phyloP scores from a whole-genome alignment of 192 early-diverging fungal species.

The Paraglomus occultum region DNA sequence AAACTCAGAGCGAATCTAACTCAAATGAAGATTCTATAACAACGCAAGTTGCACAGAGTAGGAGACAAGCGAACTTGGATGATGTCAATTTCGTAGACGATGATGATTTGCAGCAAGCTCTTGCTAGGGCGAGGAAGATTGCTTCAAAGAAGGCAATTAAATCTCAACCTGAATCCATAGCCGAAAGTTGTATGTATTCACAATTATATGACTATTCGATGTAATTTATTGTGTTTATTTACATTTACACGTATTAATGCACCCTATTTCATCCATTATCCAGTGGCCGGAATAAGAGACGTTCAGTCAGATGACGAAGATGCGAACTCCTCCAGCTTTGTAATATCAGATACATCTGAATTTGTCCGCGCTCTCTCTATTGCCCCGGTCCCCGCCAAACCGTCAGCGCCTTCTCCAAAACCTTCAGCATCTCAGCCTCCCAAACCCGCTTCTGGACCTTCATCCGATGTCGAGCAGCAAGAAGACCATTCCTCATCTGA shows the following conservation, averaged over 20 bases:
- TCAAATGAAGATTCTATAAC: slow-evolving; percentile 23
- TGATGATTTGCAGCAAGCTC: slow-evolving; percentile 85
- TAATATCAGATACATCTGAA: slow-evolving; percentile 86
- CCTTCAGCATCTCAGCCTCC: not conserved
- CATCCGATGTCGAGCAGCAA: too few relatives aligned
- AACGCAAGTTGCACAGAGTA: slow-evolving; percentile 3
- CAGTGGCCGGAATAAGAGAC: slow-evolving; percentile 38
- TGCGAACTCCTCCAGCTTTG: slow-evolving; percentile 42
- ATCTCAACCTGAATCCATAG: slow-evolving; percentile 61
- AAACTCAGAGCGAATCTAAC: not conserved
- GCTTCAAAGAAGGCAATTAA: slow-evolving; percentile 54
- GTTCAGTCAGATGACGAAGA: slow-evolving; percentile 47
- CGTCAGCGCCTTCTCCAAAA: not conserved
- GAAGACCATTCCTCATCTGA: not conserved
- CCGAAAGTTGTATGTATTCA: slow-evolving; percentile 45
- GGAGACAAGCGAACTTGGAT: slow-evolving; percentile 7
- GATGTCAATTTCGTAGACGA: slow-evolving; percentile 91
- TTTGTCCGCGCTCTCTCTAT: slow-evolving; percentile 71
- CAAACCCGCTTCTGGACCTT: not conserved
- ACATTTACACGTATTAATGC: not conserved
- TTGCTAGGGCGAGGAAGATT: slow-evolving; percentile 70
- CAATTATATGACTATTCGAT: not conserved
- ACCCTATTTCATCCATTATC: not conserved
- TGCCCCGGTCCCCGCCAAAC: slow-evolving; percentile 33
- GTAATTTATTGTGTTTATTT: not conserved